Base-by-base conservation (phyloP, 306 rosid genomes). In the Pyrus bretschneideri region DNA sequence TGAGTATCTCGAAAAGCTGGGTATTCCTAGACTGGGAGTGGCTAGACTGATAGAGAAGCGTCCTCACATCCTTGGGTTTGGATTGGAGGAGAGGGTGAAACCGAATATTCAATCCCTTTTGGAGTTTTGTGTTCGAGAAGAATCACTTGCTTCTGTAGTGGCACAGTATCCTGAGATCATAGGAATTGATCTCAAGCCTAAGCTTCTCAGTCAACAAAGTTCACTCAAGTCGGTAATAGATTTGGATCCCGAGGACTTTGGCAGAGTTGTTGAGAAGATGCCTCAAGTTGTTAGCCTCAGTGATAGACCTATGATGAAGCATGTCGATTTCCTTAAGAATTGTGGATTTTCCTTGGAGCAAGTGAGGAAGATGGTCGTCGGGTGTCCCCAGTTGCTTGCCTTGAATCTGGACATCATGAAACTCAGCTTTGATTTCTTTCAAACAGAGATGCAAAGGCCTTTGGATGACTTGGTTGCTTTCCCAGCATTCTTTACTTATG, bases 361-460 rank as follows among this genome's bases (percentile, higher is more conserved):
- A 71, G 79, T 85, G 73, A 87, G 84, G 87, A 79, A 81, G 72
- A 92, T 96, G 89, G 80, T 88, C 69, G 76, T 78, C 22, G 90
- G 90, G 66, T 96, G 97, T 85, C 99, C 99, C 70, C 99, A 95
- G 69, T 55, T 95, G 73, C 93, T 95, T 70, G 99, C 99, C 44
- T 83, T 95, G 86, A 91, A 95, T 88, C 76, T 92, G 55, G 93
- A 95, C 79, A 89, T 95, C 71, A 90, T 89, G 99, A 86, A 87
- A 73, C 90, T 84, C 63, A 85, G 90, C 87, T 92, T 92, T 54
- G 81, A 81, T 70, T 95, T 81, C 88, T 96, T 85, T 78, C 86
- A 87, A 82, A 82, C 52, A 44, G 90, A 81, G 77, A 92, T 96
- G 96, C 83, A 83, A 72, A 83, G 96, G 85, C 93, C 92, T 67